These are phyloP conservation scores for carrot (Daucus carota) DNA, from an alignment of 129 eudicot species.

Conservation along the genomic window DH1_v3.0 NC_030382.2:32576501-32577000, in stretches of 20 bases:
- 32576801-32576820: not conserved
- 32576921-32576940: too few relatives aligned
- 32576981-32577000: too few relatives aligned
- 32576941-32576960: too few relatives aligned
- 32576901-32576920: too few relatives aligned
- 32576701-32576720: constrained; percentile 95
- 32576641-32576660: constrained; percentile 88
- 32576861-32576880: not conserved
- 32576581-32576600: not conserved
- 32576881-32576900: not conserved
- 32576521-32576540: constrained; percentile 59
- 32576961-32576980: too few relatives aligned
- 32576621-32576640: constrained; percentile 66
- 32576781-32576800: not conserved
- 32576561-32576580: not conserved
- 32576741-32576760: not conserved
- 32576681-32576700: constrained; percentile 77
- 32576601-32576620: constrained; percentile 25
- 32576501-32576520: constrained; percentile 67
- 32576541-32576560: not conserved
- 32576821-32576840: not conserved
- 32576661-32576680: constrained; percentile 95
- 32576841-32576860: not conserved
- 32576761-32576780: not conserved
- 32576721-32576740: constrained; percentile 27